These are phyloP conservation scores for Sclerotiophoma versabilis DNA, from an alignment of 2,329 filamentous ascomycete species.

Conservation along the genomic window DNA sequence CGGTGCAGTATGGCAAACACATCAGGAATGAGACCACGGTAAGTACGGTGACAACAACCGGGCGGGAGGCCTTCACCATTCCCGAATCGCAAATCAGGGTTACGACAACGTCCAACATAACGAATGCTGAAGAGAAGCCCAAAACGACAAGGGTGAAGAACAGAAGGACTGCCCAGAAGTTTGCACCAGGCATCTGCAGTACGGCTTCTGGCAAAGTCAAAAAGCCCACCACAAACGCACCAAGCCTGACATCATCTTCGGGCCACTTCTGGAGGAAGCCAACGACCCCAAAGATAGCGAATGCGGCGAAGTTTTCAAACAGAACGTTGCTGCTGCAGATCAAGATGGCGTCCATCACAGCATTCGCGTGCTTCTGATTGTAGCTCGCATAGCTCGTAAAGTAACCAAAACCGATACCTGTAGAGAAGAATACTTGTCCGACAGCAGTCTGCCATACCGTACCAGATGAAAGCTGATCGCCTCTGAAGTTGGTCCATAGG, in stretches of 20 bases:
- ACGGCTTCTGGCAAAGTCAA: slow-evolving; percentile 65
- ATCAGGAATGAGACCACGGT: slow-evolving; percentile 61
- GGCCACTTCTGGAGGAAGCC: slow-evolving; percentile 57
- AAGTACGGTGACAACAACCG: slow-evolving; percentile 58
- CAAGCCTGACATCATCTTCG: slow-evolving; percentile 55
- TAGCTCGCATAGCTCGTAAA: slow-evolving; percentile 67
- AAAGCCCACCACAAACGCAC: slow-evolving; percentile 65
- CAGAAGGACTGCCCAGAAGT: slow-evolving; percentile 65
- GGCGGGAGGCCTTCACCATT: slow-evolving; percentile 54
- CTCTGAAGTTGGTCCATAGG: slow-evolving; percentile 58
- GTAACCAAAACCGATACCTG: slow-evolving; percentile 63
- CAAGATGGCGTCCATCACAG: slow-evolving; percentile 65
- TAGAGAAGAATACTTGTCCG: slow-evolving; percentile 67
- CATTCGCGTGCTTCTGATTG: slow-evolving; percentile 64
- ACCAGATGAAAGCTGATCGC: slow-evolving; percentile 59
- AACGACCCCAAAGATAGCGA: slow-evolving; percentile 64
- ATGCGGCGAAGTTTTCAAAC: slow-evolving; percentile 62
- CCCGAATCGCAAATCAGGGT: slow-evolving; percentile 63
- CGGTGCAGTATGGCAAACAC: slow-evolving; percentile 64
- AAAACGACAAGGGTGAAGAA: slow-evolving; percentile 67
- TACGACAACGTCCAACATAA: slow-evolving; percentile 65
- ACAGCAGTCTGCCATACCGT: slow-evolving; percentile 67
- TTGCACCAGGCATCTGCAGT: slow-evolving; percentile 63
- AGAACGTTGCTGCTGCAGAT: slow-evolving; percentile 64
- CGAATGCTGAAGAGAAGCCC: slow-evolving; percentile 65